Base-by-base conservation (phyloP, 2,329 filamentous ascomycete species). In the Cytospora piceicola region DNA sequence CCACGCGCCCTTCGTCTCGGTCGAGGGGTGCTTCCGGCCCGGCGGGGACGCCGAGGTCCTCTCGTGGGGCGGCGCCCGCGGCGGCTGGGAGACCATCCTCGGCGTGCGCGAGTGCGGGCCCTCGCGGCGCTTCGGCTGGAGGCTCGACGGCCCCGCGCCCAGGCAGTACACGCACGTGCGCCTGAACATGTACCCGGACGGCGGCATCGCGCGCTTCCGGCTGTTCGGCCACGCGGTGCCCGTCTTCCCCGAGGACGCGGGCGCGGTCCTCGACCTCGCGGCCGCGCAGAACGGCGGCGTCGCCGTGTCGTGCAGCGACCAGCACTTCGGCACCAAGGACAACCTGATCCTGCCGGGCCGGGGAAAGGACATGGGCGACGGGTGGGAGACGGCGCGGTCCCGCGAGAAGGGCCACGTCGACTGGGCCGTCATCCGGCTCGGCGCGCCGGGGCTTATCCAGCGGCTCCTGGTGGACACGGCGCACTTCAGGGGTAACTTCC, bases 301-400 rank as follows among this genome's bases (percentile, higher is more conserved):
- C 30, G 91, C 90, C 46, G 80, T 92, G 11, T 84, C 86, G 1
- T 94, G 91, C 81, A 92, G 88, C 67, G 91, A 95, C 76, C 89
- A 95, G 78, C 92, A 95, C 77, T 96, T 94, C 72, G 91, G 92
- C 67, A 90, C 88, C 46, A 93, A 90, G 75, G 88, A 91, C 74
- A 94, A 94, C 77, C 80, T 94, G 39, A 83, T 94, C n/a, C 81
- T 94, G 4, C 91, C 91, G 0, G 91, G 90, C 2, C 83, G 91
- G 30, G 91, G 91, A 52, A 88, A 89, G 75, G 90, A 95, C 77
- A 95, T 95, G 92, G 90, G 91, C 59, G 92, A 94, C 75, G 92
- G 92, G 9, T 95, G 92, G 92, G 92, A 95, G 79, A 95, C 92
- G 64, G 87, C 89, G 70, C 84, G 92, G 62, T 92, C 90, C 42